phyloP scores from a whole-genome alignment of 2,329 filamentous ascomycete genomes.

The Sclerotinia minor region DNA sequence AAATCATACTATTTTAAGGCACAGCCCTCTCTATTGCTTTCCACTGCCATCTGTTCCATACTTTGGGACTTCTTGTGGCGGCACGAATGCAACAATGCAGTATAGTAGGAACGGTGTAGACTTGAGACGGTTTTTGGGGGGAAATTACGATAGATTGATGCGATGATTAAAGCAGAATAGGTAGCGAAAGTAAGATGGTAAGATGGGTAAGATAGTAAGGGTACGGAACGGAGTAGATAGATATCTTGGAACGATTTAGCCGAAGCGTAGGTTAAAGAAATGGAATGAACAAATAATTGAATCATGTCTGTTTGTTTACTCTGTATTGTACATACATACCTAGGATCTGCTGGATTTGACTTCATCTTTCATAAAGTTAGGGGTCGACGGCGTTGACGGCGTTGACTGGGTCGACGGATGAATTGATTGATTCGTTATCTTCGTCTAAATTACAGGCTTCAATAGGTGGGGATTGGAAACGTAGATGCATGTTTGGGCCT shows the following conservation, averaged over 20 bases:
- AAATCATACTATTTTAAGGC: constrained; percentile 16
- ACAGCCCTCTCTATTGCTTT: neutral
- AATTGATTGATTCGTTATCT: constrained; percentile 7
- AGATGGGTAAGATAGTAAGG: too few species aligned
- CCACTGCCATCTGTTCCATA: neutral
- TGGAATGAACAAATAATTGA: neutral
- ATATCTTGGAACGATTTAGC: too few species aligned
- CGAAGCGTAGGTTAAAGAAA: neutral
- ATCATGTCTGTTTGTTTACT: neutral
- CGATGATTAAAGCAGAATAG: neutral
- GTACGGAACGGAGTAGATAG: too few species aligned
- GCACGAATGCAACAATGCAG: neutral
- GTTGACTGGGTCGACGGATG: neutral
- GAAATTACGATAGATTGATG: neutral
- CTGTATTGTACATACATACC: neutral
- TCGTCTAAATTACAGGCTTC: neutral
- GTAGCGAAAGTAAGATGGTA: neutral
- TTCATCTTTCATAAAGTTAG: neutral
- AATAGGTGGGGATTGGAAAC: neutral
- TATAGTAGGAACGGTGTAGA: neutral
- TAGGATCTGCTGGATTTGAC: neutral
- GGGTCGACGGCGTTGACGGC: neutral
- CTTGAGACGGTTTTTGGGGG: neutral
- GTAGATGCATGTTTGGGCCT: constrained; percentile 1
- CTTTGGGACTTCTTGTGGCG: neutral